Conservation (phyloP, 2,329 filamentous ascomycete species). For the Coniella lustricola region DNA sequence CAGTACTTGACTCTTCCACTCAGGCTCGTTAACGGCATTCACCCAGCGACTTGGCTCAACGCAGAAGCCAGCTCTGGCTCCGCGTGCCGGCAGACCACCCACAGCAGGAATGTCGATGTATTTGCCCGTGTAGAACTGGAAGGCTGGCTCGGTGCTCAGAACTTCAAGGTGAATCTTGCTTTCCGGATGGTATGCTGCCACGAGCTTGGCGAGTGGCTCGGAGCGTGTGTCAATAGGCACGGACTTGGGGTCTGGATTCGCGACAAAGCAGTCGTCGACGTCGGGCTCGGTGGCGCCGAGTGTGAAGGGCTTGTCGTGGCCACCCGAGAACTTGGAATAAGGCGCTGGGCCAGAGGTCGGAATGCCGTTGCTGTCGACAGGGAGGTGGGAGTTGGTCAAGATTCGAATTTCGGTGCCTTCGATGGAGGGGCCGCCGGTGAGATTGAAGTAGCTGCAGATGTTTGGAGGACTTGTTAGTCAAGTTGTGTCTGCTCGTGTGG, state of each 20-base stretch:
- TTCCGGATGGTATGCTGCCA: slow-evolving; percentile 65
- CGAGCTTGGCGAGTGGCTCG: slow-evolving; percentile 57
- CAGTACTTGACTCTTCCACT: slow-evolving; percentile 72
- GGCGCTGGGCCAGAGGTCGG: slow-evolving; percentile 60
- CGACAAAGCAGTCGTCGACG: slow-evolving; percentile 86
- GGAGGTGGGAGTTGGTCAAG: slow-evolving; percentile 58
- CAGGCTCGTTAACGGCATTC: slow-evolving; percentile 75
- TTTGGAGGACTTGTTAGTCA: not conserved
- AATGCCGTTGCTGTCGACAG: slow-evolving; percentile 65
- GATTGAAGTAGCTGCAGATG: slow-evolving; percentile 54
- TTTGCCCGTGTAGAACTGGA: slow-evolving; percentile 94
- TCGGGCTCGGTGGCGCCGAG: slow-evolving; percentile 65
- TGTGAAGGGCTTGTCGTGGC: slow-evolving; percentile 54
- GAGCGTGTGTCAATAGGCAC: slow-evolving; percentile 59
- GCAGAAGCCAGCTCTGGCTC: slow-evolving; percentile 71
- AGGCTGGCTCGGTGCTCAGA: slow-evolving; percentile 85
- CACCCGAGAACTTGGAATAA: slow-evolving; percentile 57
- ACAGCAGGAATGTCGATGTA: slow-evolving; percentile 70
- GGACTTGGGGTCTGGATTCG: slow-evolving; percentile 54
- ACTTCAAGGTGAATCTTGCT: slow-evolving; percentile 79
- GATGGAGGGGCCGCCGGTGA: slow-evolving; percentile 45
- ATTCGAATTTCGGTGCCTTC: slow-evolving; percentile 61
- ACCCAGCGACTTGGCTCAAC: slow-evolving; percentile 89
- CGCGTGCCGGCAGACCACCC: slow-evolving; percentile 55
- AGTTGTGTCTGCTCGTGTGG: not conserved